A percentile compares a stretch with the other conserved stretches of the same genome.
Evolutionary conservation across 805 yeast genomes (phyloP).

Genomic region (Saccharomycopsis lassenensis): DNA sequence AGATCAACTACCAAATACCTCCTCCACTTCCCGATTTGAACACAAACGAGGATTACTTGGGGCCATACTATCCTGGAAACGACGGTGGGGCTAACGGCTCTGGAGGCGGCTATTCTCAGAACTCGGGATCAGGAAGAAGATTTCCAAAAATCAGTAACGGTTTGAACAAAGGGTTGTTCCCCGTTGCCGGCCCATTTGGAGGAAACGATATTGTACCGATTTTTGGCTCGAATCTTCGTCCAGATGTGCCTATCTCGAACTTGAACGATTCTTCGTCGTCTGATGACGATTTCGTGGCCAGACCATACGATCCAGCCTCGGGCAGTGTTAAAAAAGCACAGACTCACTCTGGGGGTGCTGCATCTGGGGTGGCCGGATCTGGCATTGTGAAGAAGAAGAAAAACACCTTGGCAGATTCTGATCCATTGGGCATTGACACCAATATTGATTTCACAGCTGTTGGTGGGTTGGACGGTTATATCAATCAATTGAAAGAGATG

Average conservation of each 20-base stretch:
- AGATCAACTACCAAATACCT: slow-evolving; percentile 70
- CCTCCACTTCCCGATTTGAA: slow-evolving; percentile 57
- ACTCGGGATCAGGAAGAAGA: slow-evolving; percentile 28
- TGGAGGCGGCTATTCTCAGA: slow-evolving; percentile 11
- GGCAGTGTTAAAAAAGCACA: slow-evolving; percentile 12
- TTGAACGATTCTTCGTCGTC: slow-evolving; percentile 33
- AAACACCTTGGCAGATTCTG: slow-evolving; percentile 71
- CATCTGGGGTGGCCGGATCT: slow-evolving; percentile 23
- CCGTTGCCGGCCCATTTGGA: slow-evolving; percentile 96
- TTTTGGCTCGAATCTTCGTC: slow-evolving; percentile 56
- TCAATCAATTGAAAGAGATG: slow-evolving; percentile 92
- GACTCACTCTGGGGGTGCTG: slow-evolving; percentile 21
- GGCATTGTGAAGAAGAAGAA: slow-evolving; percentile 31
- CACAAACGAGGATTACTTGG: slow-evolving; percentile 21
- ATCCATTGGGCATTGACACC: slow-evolving; percentile 86
- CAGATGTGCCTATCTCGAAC: slow-evolving; percentile 21
- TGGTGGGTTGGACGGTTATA: slow-evolving; percentile 88
- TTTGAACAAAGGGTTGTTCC: slow-evolving; percentile 62
- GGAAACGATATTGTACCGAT: slow-evolving; percentile 86
- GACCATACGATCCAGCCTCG: slow-evolving; percentile 17
- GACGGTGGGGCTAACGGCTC: slow-evolving; percentile 21
- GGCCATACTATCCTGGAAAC: too few species aligned
- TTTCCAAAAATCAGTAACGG: slow-evolving; percentile 32
- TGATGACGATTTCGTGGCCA: slow-evolving; percentile 29
- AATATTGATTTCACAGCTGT: slow-evolving; percentile 74